phyloP scores from a whole-genome alignment of 345 rosid species.

The Carallia brachiata region DNA sequence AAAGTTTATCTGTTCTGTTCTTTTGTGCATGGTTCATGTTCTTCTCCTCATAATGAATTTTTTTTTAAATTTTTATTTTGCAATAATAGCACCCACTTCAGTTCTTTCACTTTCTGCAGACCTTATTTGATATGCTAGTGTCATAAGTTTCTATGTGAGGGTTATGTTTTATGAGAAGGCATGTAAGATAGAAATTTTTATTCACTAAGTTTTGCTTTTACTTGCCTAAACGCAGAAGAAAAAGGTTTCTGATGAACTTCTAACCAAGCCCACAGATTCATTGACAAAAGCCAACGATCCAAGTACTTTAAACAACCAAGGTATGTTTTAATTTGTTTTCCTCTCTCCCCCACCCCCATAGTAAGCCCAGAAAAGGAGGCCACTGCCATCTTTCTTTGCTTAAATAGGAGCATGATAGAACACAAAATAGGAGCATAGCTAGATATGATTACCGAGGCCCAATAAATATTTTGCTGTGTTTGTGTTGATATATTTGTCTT shows the following conservation, averaged over 20 bases:
- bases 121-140: neutral
- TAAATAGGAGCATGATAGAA: neutral
- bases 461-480: too few species aligned
- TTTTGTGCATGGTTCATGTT: too few species aligned
- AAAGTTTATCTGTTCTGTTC: too few species aligned
- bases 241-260: constrained; percentile 44
- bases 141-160: neutral
- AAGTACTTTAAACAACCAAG: constrained; percentile 28
- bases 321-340: constrained; percentile 20
- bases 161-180: too few species aligned
- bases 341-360: neutral
- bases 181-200: neutral
- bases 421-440: too few species aligned
- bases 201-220: constrained; percentile 1
- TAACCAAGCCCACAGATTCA: constrained; percentile 50
- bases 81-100: too few species aligned
- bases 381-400: neutral
- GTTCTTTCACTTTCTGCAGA: neutral
- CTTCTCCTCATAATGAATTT: too few species aligned
- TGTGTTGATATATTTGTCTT: too few species aligned
- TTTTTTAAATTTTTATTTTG: too few species aligned
- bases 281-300: constrained; percentile 26
- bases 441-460: too few species aligned
- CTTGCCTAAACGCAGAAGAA: constrained; percentile 42
- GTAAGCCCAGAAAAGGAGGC: neutral